Evolutionary conservation across 1,139 yeast species (phyloP), one percentile per base, ranked within the genome.

Genomic region (Magnusiomyces magnusii): DNA sequence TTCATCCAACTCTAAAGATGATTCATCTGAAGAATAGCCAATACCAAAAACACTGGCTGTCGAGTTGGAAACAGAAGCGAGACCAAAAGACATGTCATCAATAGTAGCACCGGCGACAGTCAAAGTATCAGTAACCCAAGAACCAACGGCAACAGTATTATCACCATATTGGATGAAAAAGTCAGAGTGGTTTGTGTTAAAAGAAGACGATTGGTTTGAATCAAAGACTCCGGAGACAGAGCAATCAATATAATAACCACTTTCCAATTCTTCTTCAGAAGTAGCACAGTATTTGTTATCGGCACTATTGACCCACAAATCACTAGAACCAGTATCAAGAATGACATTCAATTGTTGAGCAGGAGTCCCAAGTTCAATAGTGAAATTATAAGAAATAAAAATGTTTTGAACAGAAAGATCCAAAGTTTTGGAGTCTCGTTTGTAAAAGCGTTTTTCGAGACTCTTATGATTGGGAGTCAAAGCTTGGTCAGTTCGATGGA

Each of bases 281-380:
- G 24, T 2, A 0, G 72, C 65, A 62, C 73, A 69, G 62, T 66
- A 71, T 1, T 74, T 74, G 62, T 74, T 75, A n/a, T 60, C 61
- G 27, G 66, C 60, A 39, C 70, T 67, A 63, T 71, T 70, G 44
- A 84, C 80, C 90, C 90, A 85, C 63, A 85, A 72, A 69, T 85
- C 91, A 7, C 87, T 77, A 1, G 88, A 83, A 0, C 90, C 90
- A 3, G 90, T 84, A 67, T 85, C 91, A 51, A 86, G 70, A 61
- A 83, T 72, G 1, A 84, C 83, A 5, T 74, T 74, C 36, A 85
- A 78, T 10, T 75, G 68, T 64, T 82, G 84, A 0, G 75, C 68
- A 7, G 83, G 78, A 0, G 87, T 78, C 2, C 93, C 92, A 21
- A 86, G 66, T n/a, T 69, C 67, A 19, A 83, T 60, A 13, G 74